These are phyloP conservation scores for Suillus luteus DNA, from an alignment of 768 basidiomycete genomes.

Conservation along the genomic window DNA sequence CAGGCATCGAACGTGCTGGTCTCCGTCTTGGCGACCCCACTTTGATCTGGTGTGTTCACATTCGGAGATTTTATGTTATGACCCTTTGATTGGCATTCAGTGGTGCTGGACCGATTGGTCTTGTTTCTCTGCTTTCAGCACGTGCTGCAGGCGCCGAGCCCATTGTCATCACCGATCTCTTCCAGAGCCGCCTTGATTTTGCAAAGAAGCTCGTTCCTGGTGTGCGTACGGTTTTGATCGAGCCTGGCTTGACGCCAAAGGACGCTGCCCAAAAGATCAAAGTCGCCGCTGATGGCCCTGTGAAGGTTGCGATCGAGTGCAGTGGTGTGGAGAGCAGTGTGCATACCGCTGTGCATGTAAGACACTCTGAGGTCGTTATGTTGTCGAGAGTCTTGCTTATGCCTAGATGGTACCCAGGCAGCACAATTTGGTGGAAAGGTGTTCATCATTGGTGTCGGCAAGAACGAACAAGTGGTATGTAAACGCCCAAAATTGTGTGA, in stretches of 20 bases:
- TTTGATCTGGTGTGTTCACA: constrained; percentile 53
- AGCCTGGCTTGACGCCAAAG: constrained; percentile 45
- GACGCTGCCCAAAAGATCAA: constrained; percentile 57
- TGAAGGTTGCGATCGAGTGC: constrained; percentile 62
- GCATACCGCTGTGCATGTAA: constrained; percentile 58
- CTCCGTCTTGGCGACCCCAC: constrained; percentile 66
- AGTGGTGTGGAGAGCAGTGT: constrained; percentile 66
- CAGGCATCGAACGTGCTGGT: constrained; percentile 65
- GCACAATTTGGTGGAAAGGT: constrained; percentile 66
- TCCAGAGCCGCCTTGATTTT: constrained; percentile 66
- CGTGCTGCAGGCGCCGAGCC: constrained; percentile 72
- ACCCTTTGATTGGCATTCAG: constrained; percentile 33
- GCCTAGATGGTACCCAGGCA: constrained; percentile 40
- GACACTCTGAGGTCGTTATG: constrained; percentile 14
- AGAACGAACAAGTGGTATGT: constrained; percentile 56
- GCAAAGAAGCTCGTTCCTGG: constrained; percentile 62
- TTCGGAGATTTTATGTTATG: background rate
- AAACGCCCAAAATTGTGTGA: background rate
- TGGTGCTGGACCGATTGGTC: constrained; percentile 69
- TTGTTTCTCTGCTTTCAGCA: constrained; percentile 61
- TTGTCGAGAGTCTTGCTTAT: background rate
- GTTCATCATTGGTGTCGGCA: constrained; percentile 71
- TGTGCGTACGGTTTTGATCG: constrained; percentile 57
- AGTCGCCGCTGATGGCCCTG: constrained; percentile 46
- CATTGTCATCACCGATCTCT: constrained; percentile 67